Percentiles rank a stretch among this genome's conserved stretches.
These are phyloP conservation scores for Suhomyces kunorum DNA, from an alignment of 1,139 yeast species.

Conservation along the genomic window DNA sequence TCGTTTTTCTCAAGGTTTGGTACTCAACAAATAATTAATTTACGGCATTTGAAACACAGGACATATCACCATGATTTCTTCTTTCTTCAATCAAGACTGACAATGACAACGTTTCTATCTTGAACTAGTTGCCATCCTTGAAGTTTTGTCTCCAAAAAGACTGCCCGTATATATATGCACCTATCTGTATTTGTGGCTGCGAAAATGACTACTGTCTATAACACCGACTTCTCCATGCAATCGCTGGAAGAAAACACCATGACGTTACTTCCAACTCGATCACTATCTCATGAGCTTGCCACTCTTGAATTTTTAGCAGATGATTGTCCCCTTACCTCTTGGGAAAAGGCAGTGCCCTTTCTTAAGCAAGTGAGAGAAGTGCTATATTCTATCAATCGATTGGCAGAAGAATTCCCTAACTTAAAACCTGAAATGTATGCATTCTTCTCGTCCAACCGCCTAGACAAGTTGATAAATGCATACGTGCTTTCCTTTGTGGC, in stretches of 20 bases:
- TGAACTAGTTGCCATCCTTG: no score
- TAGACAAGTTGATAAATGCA: constrained; percentile 1
- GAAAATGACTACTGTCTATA: constrained; percentile 1
- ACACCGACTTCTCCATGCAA: neutral
- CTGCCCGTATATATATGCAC: neutral
- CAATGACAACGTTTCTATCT: no score
- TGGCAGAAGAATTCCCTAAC: neutral
- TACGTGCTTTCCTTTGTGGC: neutral
- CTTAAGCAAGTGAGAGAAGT: neutral
- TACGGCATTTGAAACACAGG: no score
- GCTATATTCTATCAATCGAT: neutral
- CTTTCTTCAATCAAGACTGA: no score
- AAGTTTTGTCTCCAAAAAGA: no score
- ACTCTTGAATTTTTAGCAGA: constrained; percentile 8
- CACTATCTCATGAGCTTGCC: constrained; percentile 11
- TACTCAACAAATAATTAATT: no score
- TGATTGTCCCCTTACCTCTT: constrained; percentile 8
- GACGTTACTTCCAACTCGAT: neutral
- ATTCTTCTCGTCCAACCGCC: constrained; percentile 3
- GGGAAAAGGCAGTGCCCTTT: neutral
- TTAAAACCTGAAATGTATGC: neutral
- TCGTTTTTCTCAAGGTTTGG: no score
- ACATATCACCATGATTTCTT: no score
- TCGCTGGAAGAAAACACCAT: neutral
- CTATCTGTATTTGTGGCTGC: constrained; percentile 2